Evolutionary conservation across 2,329 filamentous ascomycete species (phyloP).

Genomic region (Magnaporthales sp.): DNA sequence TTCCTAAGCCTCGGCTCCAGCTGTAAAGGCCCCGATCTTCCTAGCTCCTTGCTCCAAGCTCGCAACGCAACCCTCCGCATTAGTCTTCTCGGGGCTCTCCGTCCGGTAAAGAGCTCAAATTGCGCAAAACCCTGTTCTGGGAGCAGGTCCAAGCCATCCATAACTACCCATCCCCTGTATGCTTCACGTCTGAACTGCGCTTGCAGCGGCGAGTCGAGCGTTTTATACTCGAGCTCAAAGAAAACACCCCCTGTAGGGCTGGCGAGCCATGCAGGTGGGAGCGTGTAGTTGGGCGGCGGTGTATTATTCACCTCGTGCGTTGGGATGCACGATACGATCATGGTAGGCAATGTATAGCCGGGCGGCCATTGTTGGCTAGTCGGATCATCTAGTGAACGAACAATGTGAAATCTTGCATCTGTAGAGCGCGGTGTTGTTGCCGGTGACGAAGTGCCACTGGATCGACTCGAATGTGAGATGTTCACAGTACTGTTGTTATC

Average conservation of each 20-base stretch:
- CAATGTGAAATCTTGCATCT: conserved; percentile 44
- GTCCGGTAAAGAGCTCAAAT: conserved; percentile 72
- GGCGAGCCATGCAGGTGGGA: conserved; percentile 60
- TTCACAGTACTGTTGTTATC: conserved; percentile 19
- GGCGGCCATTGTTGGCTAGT: conserved; percentile 44
- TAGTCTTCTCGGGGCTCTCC: conserved; percentile 56
- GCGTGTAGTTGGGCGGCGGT: conserved; percentile 59
- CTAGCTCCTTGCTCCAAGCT: conserved; percentile 3
- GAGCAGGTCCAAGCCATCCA: conserved; percentile 68
- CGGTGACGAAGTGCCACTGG: background rate
- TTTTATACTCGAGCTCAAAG: conserved; percentile 67
- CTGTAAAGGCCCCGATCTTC: conserved; percentile 14
- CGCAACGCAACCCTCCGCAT: conserved; percentile 48
- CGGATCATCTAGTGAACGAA: conserved; percentile 46
- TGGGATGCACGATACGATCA: conserved; percentile 70
- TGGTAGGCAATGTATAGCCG: conserved; percentile 55
- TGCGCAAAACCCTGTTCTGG: conserved; percentile 75
- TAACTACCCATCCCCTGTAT: conserved; percentile 60
- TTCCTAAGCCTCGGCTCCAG: conserved; percentile 29
- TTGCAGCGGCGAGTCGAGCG: conserved; percentile 62
- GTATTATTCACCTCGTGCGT: conserved; percentile 56
- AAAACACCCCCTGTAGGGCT: conserved; percentile 70
- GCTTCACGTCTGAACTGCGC: conserved; percentile 54
- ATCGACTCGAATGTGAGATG: background rate
- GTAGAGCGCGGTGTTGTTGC: conserved; percentile 16